Evolutionary conservation across 345 rosid species (phyloP), one percentile per base, ranked within the genome.

Genomic region (Laguncularia racemosa): DNA sequence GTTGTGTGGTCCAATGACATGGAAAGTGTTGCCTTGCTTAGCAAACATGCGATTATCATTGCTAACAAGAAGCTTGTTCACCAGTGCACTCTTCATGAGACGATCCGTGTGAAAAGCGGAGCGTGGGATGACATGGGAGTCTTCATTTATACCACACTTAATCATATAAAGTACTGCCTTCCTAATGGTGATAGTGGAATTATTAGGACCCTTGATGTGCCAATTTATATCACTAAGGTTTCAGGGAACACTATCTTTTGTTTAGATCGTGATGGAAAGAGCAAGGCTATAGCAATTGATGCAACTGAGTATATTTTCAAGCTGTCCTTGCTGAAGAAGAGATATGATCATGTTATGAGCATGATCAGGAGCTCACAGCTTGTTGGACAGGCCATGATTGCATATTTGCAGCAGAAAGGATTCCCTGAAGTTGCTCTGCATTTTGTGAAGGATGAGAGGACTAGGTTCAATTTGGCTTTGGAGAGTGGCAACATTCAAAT

Each of bases 381-480:
- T 38, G 85, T 95, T 71, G 99, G 99, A 48, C 91, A 93, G 74
- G 97, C 97, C 49, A 76, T 93, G 96, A 87, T 89, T 64, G 91
- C 99, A 45, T 89, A 93, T 71, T 75, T 93, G 67, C 99, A 93
- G 62, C 97, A 89, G 70, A 93, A 89, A 66, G 97, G 96, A 16
- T 93, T 93, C 60, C 99, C 97, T 64, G 99, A 93, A 79, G 97
- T 93, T 66, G 99, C 99, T 65, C 79, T 93, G 45, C 97, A 93
- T 72, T 93, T 93, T 72, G 97, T 93, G 59, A 91, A 87, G 68
- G 99, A 89, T 33, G 97, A 89, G 76, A 84, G 88, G 63, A 85
- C 96, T 55, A 81, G 99, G 28, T 93, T 89, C 61, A 89, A 89
- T 65, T 69, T 93, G 84, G 97, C 99, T 52, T 65, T 92, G 28